These are phyloP conservation scores for Aphanomyces astaci DNA, from an alignment of 352 stramenopile genomes.

Conservation along the genomic window DNA sequence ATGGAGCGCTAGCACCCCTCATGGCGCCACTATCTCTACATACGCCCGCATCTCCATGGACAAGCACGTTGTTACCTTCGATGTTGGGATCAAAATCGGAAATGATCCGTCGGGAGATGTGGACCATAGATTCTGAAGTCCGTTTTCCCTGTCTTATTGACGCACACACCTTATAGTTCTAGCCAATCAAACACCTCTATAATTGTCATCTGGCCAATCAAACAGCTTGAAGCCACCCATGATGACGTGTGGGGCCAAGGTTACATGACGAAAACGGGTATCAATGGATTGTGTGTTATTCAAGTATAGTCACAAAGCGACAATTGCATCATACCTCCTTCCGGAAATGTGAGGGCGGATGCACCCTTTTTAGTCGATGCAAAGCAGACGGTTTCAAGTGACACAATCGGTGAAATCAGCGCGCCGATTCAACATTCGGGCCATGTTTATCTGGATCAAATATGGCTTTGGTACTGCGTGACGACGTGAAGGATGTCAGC, in stretches of 20 bases:
- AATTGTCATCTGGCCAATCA: not conserved
- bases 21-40: not conserved
- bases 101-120: not conserved
- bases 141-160: not conserved
- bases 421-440: not conserved
- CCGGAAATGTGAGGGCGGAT: too few species aligned
- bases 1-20: not conserved
- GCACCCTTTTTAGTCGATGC: too few species aligned
- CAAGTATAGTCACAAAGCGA: too few species aligned
- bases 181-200: not conserved
- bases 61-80: conserved; percentile 6
- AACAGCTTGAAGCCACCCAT: not conserved
- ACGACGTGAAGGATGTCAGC: not conserved
- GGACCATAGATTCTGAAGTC: not conserved
- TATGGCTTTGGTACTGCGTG: conserved; percentile 64
- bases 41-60: not conserved
- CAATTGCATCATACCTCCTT: too few species aligned
- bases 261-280: too few species aligned
- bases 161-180: not conserved
- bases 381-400: too few species aligned
- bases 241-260: too few species aligned
- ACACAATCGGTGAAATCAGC: too few species aligned
- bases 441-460: conserved; percentile 72
- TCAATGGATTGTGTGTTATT: too few species aligned
- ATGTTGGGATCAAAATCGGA: conserved; percentile 7